Base-by-base conservation (phyloP, 2,329 filamentous ascomycete genomes). In the Akanthomyces uredinophilus region DNA sequence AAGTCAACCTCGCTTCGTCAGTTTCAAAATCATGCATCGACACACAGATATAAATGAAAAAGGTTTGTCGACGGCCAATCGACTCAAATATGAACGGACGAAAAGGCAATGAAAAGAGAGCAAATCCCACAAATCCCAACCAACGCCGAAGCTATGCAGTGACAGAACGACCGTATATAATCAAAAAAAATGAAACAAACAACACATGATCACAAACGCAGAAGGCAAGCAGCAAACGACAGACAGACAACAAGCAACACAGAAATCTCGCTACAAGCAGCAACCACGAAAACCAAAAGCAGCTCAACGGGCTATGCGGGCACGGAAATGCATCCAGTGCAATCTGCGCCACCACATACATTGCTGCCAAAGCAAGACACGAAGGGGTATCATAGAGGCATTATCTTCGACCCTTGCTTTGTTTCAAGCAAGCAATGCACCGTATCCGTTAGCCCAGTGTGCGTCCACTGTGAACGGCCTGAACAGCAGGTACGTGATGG, bases 401-500 rank as follows among this genome's bases (percentile, higher is more conserved):
- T 56, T 14, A 54, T 62, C 53, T 44, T 55, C 59, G 35, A 32
- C 27, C 27, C 24, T 49, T 62, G 43, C 52, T 50, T 6, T 50
- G 5, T 56, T 50, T 56, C 52, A 55, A 50, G 52, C 51, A 62
- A 56, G 52, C 24, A 62, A 35, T 14, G 35, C 16, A 27, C 8
- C 65, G 61, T 65, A 62, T 37, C 58, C 53, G 64, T 66, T 70
- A 84, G 41, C 80, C 81, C 63, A 84, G 71, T 3, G 79, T 79
- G 54, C 81, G 79, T 46, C 81, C 81, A 66, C 79, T 83, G 65
- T 82, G 80, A 43, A 86, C 81, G 35, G 81, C 76, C 67, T 81
- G 81, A 44, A 80, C 68, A 37, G 73, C 66, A 54, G 71, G 65
- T 24, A 70, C 64, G 64, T 74, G 71, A 49, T 71, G 70, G 49